Evolutionary conservation across 2,329 filamentous ascomycete genomes (phyloP).

Genomic region (Botryotinia convoluta): DNA sequence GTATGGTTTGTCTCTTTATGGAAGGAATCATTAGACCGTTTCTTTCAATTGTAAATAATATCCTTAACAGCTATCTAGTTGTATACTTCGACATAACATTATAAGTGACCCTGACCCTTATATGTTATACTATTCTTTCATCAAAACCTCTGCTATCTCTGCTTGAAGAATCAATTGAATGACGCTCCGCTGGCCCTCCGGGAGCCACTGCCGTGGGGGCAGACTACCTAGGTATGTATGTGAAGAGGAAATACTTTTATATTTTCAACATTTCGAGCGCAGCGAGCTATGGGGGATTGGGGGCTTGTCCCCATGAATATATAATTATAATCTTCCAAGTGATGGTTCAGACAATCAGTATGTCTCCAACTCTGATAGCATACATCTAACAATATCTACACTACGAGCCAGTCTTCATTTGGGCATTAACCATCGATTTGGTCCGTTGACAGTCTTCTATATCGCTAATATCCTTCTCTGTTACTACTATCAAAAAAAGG

Average conservation of each 20-base stretch:
- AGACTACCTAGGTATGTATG: not conserved
- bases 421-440: too few species aligned
- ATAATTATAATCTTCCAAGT: not conserved
- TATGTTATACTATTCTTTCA: too few species aligned
- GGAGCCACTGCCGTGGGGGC: not conserved
- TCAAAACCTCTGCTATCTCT: too few species aligned
- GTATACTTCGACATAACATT: too few species aligned
- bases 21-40: not conserved
- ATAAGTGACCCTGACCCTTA: too few species aligned
- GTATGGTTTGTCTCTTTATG: not conserved
- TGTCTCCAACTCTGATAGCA: too few species aligned
- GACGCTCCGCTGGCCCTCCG: not conserved
- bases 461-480: not conserved
- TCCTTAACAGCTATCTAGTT: too few species aligned
- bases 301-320: not conserved
- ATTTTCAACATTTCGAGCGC: conserved; percentile 1
- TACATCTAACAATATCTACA: not conserved
- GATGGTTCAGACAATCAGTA: not conserved
- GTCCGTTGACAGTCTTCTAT: not conserved
- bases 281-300: not conserved
- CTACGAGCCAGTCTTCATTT: not conserved
- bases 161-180: not conserved
- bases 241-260: not conserved
- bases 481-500: not conserved
- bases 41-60: not conserved